Percentiles rank a stretch among this genome's conserved stretches.
These are phyloP conservation scores for Linum lewisii DNA, from an alignment of 345 rosid species.

Conservation along the genomic window DNA sequence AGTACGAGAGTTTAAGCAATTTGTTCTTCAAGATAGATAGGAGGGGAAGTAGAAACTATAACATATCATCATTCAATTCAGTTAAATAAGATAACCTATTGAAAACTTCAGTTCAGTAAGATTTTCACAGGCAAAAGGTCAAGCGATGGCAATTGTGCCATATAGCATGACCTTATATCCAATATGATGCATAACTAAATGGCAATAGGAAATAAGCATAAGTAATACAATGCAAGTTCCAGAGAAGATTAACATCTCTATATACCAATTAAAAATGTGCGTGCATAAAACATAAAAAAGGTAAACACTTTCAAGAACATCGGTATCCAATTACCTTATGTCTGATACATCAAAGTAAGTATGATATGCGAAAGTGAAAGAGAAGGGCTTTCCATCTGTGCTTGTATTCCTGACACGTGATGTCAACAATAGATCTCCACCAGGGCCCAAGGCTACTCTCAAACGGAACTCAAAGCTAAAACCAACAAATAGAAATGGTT, in stretches of 20 bases:
- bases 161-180: not conserved
- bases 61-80: not conserved
- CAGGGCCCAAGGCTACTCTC: slow-evolving; percentile 70
- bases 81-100: not conserved
- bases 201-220: not conserved
- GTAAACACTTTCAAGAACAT: not conserved
- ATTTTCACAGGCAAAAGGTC: not conserved
- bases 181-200: not conserved
- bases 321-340: slow-evolving; percentile 44
- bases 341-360: slow-evolving; percentile 94
- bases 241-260: not conserved
- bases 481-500: slow-evolving; percentile 6
- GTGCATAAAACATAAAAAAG: not conserved
- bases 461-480: slow-evolving; percentile 78
- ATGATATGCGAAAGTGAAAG: slow-evolving; percentile 94
- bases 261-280: not conserved
- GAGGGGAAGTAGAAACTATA: not conserved
- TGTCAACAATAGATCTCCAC: slow-evolving; percentile 75
- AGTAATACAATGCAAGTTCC: not conserved
- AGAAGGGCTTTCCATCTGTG: slow-evolving; percentile 74
- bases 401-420: slow-evolving; percentile 80
- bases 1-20: not conserved
- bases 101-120: no score
- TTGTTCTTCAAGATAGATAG: no score
- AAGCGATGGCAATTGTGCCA: not conserved